These are phyloP conservation scores for Leishmania gerbilli DNA, from an alignment of 208 protist species.

Conservation along the genomic window DNA sequence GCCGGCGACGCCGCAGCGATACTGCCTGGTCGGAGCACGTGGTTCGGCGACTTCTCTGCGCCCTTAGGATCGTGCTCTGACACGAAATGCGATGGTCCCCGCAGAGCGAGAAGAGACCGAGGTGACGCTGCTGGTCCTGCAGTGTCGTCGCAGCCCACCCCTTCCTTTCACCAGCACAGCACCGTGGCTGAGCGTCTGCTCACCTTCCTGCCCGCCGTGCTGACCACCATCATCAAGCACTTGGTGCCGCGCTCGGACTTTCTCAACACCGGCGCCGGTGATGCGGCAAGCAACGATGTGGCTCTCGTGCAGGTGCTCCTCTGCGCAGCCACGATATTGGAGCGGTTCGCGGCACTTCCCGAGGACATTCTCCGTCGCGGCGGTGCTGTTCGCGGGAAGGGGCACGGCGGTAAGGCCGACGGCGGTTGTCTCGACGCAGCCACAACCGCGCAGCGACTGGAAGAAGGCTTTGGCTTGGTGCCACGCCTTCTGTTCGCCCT, in stretches of 20 bases:
- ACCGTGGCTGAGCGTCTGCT: slow-evolving; percentile 21
- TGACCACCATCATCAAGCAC: slow-evolving; percentile 22
- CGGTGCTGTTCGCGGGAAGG: neutral
- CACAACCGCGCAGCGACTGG: slow-evolving; percentile 14
- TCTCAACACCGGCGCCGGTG: neutral
- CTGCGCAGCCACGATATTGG: slow-evolving; percentile 21
- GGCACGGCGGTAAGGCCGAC: neutral
- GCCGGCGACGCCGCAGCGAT: neutral
- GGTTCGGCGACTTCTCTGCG: neutral
- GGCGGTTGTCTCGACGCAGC: neutral
- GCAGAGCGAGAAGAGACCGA: neutral
- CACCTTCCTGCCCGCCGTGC: slow-evolving; percentile 22
- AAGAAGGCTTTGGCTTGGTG: slow-evolving; percentile 31
- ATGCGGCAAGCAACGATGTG: slow-evolving; percentile 10
- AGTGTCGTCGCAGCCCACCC: neutral
- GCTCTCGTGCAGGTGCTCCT: slow-evolving; percentile 27
- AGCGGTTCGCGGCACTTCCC: slow-evolving; percentile 28
- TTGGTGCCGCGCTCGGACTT: slow-evolving; percentile 11
- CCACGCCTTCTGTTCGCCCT: slow-evolving; percentile 43
- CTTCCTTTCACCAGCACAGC: slow-evolving; percentile 20
- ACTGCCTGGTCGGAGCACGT: neutral
- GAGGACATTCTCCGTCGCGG: slow-evolving; percentile 21
- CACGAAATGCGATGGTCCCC: too few species aligned
- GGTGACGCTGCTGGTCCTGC: neutral
- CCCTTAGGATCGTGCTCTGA: too few species aligned